Conservation (phyloP, 2,329 filamentous ascomycete genomes). For the Didymosphaeria variabile region DNA sequence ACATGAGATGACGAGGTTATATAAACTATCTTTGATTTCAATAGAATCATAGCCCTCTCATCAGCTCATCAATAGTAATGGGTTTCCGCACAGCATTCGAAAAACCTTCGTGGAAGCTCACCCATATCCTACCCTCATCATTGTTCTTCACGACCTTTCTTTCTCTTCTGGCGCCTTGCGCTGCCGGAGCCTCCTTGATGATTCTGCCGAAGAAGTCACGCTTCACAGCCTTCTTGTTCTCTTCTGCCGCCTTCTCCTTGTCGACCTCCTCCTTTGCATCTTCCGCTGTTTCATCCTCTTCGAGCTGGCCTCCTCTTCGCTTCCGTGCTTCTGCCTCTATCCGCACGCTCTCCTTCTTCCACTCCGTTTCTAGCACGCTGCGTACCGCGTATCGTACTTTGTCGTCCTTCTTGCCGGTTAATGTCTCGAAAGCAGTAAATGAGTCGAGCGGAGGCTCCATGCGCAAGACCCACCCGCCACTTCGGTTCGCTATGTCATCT, state of each 20-base stretch:
- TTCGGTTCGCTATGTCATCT: slow-evolving; percentile 60
- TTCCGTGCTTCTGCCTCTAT: slow-evolving; percentile 73
- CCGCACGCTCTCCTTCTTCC: slow-evolving; percentile 74
- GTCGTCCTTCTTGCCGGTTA: slow-evolving; percentile 65
- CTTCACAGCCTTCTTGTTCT: slow-evolving; percentile 61
- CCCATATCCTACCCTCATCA: slow-evolving; percentile 75
- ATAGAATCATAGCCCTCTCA: slow-evolving; percentile 67
- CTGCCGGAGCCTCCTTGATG: slow-evolving; percentile 60
- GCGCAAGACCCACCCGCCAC: slow-evolving; percentile 81
- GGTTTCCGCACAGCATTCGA: slow-evolving; percentile 93
- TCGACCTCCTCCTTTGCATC: slow-evolving; percentile 28
- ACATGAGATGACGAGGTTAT: not conserved
- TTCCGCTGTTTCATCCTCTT: slow-evolving; percentile 24
- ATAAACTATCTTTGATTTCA: not conserved
- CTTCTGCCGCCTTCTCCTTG: slow-evolving; percentile 33
- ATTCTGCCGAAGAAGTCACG: slow-evolving; percentile 87
- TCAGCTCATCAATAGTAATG: slow-evolving; percentile 79
- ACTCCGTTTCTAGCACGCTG: slow-evolving; percentile 92
- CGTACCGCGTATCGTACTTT: slow-evolving; percentile 91
- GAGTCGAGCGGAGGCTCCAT: slow-evolving; percentile 94
- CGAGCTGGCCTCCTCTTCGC: slow-evolving; percentile 54
- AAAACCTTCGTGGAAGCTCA: slow-evolving; percentile 88
- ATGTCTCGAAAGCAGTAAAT: slow-evolving; percentile 78
- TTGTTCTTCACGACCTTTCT: slow-evolving; percentile 45
- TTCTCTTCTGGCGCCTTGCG: slow-evolving; percentile 53